These are phyloP conservation scores for Alternaria viburni DNA, from an alignment of 2,329 filamentous ascomycete species.

Conservation along the genomic window DNA sequence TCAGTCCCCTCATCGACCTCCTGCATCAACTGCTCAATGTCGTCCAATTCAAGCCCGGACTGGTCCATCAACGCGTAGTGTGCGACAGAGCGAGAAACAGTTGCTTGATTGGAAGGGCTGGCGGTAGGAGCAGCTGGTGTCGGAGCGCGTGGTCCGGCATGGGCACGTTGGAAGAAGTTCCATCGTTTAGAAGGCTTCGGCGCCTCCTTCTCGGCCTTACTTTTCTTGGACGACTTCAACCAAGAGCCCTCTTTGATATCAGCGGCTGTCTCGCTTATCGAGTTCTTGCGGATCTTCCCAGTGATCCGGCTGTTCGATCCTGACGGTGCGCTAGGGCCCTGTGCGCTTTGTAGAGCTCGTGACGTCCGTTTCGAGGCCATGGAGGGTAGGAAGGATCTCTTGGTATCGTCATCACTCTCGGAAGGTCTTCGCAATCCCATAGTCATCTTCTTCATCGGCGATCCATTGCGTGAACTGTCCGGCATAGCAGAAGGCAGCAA, in stretches of 20 bases:
- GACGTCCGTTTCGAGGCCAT: slow-evolving; percentile 37
- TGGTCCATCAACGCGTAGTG: slow-evolving; percentile 66
- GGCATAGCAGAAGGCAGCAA: slow-evolving; percentile 49
- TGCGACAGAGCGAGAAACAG: slow-evolving; percentile 54
- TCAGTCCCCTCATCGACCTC: slow-evolving; percentile 46
- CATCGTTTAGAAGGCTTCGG: slow-evolving; percentile 56
- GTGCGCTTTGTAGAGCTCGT: slow-evolving; percentile 31
- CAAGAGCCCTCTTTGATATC: slow-evolving; percentile 49
- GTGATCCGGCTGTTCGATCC: slow-evolving; percentile 19
- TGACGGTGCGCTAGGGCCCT: slow-evolving; percentile 21
- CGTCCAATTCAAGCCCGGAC: slow-evolving; percentile 51
- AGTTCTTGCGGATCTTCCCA: slow-evolving; percentile 33
- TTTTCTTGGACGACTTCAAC: slow-evolving; percentile 45
- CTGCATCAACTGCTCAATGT: slow-evolving; percentile 56
- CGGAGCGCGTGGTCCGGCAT: slow-evolving; percentile 49
- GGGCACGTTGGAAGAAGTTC: slow-evolving; percentile 65
- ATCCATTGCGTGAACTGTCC: slow-evolving; percentile 38
- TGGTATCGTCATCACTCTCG: slow-evolving; percentile 46
- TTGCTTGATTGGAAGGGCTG: slow-evolving; percentile 43
- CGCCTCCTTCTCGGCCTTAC: slow-evolving; percentile 33
- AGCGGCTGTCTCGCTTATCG: slow-evolving; percentile 23
- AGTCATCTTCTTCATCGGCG: slow-evolving; percentile 40
- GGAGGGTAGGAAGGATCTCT: slow-evolving; percentile 42
- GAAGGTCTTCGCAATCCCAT: slow-evolving; percentile 39
- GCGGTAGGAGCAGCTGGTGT: slow-evolving; percentile 44